Percentiles rank a stretch among this genome's conserved stretches.
These are phyloP conservation scores for Asterochloris erici DNA, from an alignment of 139 green algal genomes.

Conservation along the genomic window DNA sequence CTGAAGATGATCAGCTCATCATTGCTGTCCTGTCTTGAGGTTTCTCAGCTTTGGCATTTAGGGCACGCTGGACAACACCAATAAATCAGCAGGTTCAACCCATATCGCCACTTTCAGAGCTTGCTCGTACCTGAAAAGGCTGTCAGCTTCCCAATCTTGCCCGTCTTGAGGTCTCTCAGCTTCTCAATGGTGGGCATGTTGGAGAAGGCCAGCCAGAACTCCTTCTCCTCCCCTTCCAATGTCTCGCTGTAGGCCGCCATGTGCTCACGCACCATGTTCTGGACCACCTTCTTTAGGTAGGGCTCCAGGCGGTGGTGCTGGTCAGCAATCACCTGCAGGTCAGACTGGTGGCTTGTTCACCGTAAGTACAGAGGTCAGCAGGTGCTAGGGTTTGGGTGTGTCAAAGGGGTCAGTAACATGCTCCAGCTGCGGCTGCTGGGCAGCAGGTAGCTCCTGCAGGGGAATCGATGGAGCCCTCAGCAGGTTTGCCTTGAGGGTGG, in stretches of 20 bases:
- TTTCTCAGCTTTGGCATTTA: no score
- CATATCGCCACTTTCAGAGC: no score
- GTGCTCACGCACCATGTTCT: conserved; percentile 70
- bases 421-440: no score
- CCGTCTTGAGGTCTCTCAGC: conserved; percentile 45
- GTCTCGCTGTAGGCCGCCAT: conserved; percentile 55
- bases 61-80: no score
- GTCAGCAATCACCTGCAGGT: conserved; percentile 18
- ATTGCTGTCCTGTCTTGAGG: no score
- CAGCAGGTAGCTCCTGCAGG: no score
- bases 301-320: conserved; percentile 69
- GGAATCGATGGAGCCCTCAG: no score
- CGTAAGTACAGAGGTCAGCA: background rate
- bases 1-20: no score
- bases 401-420: background rate
- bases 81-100: no score
- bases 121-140: conserved; percentile 31
- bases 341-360: background rate
- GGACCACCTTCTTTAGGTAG: conserved; percentile 64
- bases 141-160: conserved; percentile 51
- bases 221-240: conserved; percentile 52
- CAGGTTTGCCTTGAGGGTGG: no score
- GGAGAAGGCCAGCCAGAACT: conserved; percentile 86
- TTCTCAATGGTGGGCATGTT: conserved; percentile 53
- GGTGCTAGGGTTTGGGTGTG: background rate